Percentiles rank a stretch among this genome's conserved stretches.
Evolutionary conservation across 345 rosid species (phyloP).

Genomic region (Carallia brachiata): DNA sequence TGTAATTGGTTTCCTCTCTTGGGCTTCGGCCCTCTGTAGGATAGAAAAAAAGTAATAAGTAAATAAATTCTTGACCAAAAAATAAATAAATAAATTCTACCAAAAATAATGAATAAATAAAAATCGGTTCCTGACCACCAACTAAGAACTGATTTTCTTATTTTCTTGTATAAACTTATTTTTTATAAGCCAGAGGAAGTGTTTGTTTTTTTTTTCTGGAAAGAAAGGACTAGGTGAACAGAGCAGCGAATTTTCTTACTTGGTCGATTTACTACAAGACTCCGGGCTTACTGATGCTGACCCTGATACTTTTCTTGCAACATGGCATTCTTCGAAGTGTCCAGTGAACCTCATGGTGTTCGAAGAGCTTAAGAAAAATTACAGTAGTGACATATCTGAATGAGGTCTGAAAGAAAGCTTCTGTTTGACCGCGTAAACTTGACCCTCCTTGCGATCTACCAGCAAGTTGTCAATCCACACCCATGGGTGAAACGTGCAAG

Average conservation of each 20-base stretch:
- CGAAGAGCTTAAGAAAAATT: constrained; percentile 72
- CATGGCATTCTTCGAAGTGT: constrained; percentile 51
- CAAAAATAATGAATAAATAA: too few relatives aligned
- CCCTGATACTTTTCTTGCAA: constrained; percentile 40
- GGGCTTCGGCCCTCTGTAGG: too few relatives aligned
- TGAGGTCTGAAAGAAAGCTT: constrained; percentile 63
- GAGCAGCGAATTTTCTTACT: constrained; percentile 51
- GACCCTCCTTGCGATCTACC: constrained; percentile 48
- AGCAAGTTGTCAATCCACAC: constrained; percentile 41
- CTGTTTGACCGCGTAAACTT: constrained; percentile 63
- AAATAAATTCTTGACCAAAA: too few relatives aligned
- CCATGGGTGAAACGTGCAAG: constrained; percentile 55
- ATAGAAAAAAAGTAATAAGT: too few relatives aligned
- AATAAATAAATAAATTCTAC: too few relatives aligned
- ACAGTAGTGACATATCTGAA: constrained; percentile 34
- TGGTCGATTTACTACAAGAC: constrained; percentile 43
- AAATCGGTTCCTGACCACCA: too few relatives aligned
- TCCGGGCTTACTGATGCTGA: constrained; percentile 50
- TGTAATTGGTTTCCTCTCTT: too few relatives aligned
- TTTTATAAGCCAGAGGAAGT: constrained; percentile 28
- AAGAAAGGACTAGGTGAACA: constrained; percentile 39
- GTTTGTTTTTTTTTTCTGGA: constrained; percentile 26
- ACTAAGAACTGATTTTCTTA: too few relatives aligned
- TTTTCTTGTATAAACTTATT: too few relatives aligned
- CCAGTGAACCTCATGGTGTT: constrained; percentile 61